Conservation (phyloP, 345 rosid species). For the Ceriops zippeliana region DNA sequence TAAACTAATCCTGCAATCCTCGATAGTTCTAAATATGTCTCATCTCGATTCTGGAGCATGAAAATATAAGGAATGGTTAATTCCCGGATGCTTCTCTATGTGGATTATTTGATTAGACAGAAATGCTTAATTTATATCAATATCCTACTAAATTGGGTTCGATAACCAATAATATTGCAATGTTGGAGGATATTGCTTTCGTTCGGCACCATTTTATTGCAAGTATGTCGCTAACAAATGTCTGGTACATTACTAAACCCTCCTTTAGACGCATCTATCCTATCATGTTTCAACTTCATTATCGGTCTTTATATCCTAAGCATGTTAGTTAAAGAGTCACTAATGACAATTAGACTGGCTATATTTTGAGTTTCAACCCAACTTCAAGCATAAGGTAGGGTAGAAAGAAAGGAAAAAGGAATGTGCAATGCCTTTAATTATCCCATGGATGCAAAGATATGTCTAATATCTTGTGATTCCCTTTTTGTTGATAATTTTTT, state of each 20-base stretch:
- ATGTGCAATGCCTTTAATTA: background rate
- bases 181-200: background rate
- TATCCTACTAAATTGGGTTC: background rate
- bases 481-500: background rate
- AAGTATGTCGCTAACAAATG: background rate
- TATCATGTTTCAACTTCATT: too few relatives aligned
- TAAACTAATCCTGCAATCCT: slow-evolving; percentile 1
- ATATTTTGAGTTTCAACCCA: background rate
- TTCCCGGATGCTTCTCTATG: background rate
- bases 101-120: slow-evolving; percentile 21
- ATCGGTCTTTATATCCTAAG: too few relatives aligned
- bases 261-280: too few relatives aligned
- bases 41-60: slow-evolving; percentile 8
- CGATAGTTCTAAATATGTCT: slow-evolving; percentile 1
- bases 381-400: background rate
- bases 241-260: background rate
- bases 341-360: too few relatives aligned
- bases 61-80: background rate
- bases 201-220: background rate
- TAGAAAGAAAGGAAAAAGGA: background rate
- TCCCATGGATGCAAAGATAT: background rate
- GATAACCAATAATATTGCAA: background rate
- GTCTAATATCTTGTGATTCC: background rate
- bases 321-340: too few relatives aligned
- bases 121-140: background rate